These are phyloP conservation scores for Silene coronaria DNA, from an alignment of 179 eudicot genomes.

Conservation along the genomic window DNA sequence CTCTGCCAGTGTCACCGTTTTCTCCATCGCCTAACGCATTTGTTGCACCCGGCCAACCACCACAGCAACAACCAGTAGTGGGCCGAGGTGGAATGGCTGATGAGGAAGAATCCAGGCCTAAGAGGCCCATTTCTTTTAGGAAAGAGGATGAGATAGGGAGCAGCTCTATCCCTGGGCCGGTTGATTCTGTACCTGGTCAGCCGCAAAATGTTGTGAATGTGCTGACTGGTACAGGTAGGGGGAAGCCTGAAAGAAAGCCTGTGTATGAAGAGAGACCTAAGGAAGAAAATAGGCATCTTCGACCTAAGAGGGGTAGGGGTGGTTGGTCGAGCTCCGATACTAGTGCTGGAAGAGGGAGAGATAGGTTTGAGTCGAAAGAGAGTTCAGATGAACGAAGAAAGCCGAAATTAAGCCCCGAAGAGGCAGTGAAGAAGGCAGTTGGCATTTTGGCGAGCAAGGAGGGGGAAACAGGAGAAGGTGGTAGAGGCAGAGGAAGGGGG, in stretches of 20 bases:
- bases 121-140: constrained; percentile 35
- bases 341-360: constrained; percentile 16
- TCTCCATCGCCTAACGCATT: constrained; percentile 33
- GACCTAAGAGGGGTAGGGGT: constrained; percentile 24
- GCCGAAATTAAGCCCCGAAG: constrained; percentile 50
- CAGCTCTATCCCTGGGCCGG: no score
- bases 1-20: constrained; percentile 33
- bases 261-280: constrained; percentile 19
- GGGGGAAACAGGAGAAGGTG: constrained; percentile 22
- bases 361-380: constrained; percentile 17
- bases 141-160: constrained; percentile 29
- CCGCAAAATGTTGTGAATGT: constrained; percentile 28
- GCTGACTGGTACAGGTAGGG: constrained; percentile 60
- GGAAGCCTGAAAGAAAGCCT: constrained; percentile 26
- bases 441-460: constrained; percentile 37
- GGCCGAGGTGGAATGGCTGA: constrained; percentile 19
- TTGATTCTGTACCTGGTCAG: no score
- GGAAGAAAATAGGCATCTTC: constrained; percentile 58
- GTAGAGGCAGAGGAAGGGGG: constrained; percentile 29
- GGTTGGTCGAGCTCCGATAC: neutral
- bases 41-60: constrained; percentile 17
- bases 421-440: constrained; percentile 54
- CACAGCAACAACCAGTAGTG: neutral
- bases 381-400: constrained; percentile 11
- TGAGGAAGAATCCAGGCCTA: constrained; percentile 23